Base-by-base conservation (phyloP, 73 alveolate species). In the Blepharisma stoltei region DNA sequence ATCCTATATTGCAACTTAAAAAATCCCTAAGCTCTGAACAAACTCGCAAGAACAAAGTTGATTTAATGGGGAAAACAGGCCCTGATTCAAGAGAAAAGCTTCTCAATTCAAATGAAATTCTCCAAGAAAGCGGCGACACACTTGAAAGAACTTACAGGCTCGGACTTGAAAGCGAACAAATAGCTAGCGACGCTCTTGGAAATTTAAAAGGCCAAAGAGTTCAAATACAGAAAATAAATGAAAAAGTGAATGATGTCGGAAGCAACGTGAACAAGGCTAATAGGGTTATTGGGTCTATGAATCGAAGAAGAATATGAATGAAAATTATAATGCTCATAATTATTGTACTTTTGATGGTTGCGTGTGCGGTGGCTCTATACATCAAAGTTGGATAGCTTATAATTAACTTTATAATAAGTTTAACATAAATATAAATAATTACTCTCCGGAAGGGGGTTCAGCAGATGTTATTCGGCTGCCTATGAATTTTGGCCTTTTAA, bases 171-270 rank as follows among this genome's bases (percentile, higher is more conserved):
- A 20, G 46, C 3, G 73, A 60, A 38, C 73, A 60, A 60, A 60
- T 60, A 1, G 73, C 73, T 4, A 60, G 14, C 14, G 73, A 60
- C 38, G 23, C 73, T 60, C n/a, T 60, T n/a, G 18, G 23, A 8
- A 60, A 60, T 25, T 25, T 60, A 9, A 60, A 60, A 38, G 23
- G 23, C 0, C 73, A 60, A 60, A 14, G 73, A 11, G 73, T n/a
- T 8, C 73, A 60, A 25, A 60, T 60, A 14, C 49, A 20, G 23
- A 60, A 60, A 14, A 60, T 60, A n/a, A 60, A 60, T 60, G 73
- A 60, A 60, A 60, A 60, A 25, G 73, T 60, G 14, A 60, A 60
- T 60, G 73, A 60, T 25, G 73, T 60, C 18, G 73, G 73, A n/a
- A n/a, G 23, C 23, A 60, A 60, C 5, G 73, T 60, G 38, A 60